Conservation (phyloP, 176 grass and related monocot genomes). For the Bothriochloa decipiens region DNA sequence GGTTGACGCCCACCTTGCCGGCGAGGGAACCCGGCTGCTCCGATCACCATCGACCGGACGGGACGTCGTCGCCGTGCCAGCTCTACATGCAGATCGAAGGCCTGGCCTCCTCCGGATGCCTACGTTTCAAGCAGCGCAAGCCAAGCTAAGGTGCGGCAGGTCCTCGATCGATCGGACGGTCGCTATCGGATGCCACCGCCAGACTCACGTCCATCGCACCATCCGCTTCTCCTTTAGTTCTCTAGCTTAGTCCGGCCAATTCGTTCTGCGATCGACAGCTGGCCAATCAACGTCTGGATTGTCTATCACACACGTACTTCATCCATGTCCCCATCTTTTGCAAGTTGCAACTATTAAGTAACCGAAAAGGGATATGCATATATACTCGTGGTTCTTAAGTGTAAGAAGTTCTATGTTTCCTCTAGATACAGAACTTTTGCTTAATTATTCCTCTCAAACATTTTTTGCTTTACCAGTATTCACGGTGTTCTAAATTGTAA, state of each 20-base stretch:
- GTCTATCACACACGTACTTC: neutral
- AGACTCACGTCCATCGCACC: constrained; percentile 5
- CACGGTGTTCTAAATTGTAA: no score
- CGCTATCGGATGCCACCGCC: constrained; percentile 37
- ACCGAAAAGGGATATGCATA: neutral
- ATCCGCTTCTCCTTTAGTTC: neutral
- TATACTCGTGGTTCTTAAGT: neutral
- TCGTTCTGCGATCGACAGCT: neutral
- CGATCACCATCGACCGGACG: neutral
- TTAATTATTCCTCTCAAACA: no score
- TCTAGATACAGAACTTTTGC: no score
- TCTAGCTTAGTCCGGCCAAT: neutral
- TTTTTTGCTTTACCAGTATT: no score
- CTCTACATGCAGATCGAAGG: neutral
- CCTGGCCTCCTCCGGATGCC: neutral
- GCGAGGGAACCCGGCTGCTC: constrained; percentile 15
- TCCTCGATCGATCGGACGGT: neutral
- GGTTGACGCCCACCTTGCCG: constrained; percentile 53
- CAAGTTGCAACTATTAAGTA: neutral
- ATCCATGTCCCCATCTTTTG: neutral
- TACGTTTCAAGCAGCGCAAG: neutral
- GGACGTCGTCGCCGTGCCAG: neutral
- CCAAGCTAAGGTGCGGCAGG: neutral
- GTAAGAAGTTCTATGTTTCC: neutral
- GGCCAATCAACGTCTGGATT: neutral